phyloP scores from a whole-genome alignment of 148 eudicot genomes.

The Mesembryanthemum crystallinum region DNA sequence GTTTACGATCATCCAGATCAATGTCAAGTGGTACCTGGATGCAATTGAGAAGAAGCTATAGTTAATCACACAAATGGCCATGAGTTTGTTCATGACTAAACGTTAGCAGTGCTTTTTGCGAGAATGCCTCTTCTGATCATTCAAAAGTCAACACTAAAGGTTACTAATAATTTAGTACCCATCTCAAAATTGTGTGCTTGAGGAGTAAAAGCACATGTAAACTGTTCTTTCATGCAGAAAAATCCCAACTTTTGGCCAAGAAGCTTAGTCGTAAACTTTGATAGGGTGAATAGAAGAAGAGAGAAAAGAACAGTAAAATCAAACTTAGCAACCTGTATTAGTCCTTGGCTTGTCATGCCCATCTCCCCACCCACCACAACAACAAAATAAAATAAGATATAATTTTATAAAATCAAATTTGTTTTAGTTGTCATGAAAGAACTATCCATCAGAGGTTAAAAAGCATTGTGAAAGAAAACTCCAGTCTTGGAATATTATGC shows the following conservation, averaged over 20 bases:
- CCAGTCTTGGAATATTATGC: not conserved
- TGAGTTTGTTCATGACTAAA: not conserved
- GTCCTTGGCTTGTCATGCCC: not conserved
- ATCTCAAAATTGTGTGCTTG: not conserved
- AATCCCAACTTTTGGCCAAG: not conserved
- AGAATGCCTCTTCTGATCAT: not conserved
- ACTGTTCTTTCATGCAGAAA: not conserved
- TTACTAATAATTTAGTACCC: not conserved
- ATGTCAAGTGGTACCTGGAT: conserved; percentile 59
- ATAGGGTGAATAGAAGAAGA: not conserved
- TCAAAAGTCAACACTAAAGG: not conserved
- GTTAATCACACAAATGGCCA: conserved; percentile 7
- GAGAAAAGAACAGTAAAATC: too few species aligned
- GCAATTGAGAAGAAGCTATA: conserved; percentile 17
- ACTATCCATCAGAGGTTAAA: not conserved
- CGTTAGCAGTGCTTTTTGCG: not conserved
- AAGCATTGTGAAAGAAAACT: not conserved
- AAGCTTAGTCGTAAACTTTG: not conserved
- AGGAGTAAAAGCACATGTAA: not conserved
- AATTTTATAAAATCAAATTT: too few species aligned
- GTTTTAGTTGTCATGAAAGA: not conserved
- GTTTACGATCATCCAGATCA: conserved; percentile 38
- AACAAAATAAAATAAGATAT: too few species aligned
- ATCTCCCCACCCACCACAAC: not conserved
- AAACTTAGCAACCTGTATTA: too few species aligned